Evolutionary conservation across 2,329 filamentous ascomycete species (phyloP).

Genomic region (Botryotinia convoluta): DNA sequence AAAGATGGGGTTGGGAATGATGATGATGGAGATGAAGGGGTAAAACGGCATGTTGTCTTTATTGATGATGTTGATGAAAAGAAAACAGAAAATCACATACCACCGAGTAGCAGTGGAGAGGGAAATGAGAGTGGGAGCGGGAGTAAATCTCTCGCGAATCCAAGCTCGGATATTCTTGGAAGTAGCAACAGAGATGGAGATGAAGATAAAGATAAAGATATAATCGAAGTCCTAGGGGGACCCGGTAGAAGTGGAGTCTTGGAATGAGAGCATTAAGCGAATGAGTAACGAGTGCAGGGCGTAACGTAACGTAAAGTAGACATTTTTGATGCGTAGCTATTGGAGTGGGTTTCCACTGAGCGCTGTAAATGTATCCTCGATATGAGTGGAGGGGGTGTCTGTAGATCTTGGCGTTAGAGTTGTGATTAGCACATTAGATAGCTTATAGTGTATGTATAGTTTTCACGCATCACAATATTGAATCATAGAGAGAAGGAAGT

Average conservation of each 20-base stretch:
- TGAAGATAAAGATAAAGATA: not conserved
- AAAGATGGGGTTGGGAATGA: too few species aligned
- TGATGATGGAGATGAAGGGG: not conserved
- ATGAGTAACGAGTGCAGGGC: not conserved
- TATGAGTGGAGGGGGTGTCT: not conserved
- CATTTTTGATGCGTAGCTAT: not conserved
- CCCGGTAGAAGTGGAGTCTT: fast-evolving
- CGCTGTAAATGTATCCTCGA: not conserved
- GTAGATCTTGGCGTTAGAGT: not conserved
- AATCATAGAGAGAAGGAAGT: not conserved
- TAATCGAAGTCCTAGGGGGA: not conserved
- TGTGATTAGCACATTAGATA: not conserved
- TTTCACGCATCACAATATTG: not conserved
- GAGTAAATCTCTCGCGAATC: too few species aligned
- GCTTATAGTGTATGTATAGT: not conserved
- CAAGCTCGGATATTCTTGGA: not conserved
- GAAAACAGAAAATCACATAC: not conserved
- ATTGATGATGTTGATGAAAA: not conserved
- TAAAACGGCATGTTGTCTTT: not conserved
- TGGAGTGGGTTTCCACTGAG: not conserved
- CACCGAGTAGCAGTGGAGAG: not conserved
- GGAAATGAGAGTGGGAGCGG: not conserved
- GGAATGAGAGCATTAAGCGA: not conserved
- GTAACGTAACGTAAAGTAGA: not conserved
- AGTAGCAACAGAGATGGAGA: not conserved